Conservation (phyloP, 306 rosid genomes). For the Trichosanthes cucumerina region DNA sequence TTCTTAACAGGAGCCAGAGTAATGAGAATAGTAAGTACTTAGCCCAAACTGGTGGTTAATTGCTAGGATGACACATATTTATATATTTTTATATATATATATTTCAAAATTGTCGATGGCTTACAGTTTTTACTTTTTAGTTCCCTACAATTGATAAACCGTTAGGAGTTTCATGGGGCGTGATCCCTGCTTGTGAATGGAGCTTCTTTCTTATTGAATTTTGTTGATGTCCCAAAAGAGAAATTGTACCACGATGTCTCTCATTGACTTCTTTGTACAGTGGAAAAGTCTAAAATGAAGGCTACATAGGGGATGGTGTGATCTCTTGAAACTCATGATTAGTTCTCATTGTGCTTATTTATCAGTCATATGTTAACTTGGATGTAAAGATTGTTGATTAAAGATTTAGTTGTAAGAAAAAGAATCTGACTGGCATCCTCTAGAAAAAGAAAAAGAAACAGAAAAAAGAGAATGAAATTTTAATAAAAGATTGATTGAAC, state of each 20-base stretch:
- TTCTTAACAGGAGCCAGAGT: neutral
- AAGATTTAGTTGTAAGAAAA: neutral
- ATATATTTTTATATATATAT: neutral
- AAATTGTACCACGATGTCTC: neutral
- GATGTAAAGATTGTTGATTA: neutral
- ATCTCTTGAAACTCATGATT: neutral
- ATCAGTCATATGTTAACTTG: neutral
- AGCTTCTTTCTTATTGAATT: neutral
- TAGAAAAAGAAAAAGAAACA: no score
- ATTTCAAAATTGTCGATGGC: neutral
- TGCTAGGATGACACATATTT: neutral
- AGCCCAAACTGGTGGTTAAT: neutral
- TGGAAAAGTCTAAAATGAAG: neutral
- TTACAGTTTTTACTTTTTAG: neutral
- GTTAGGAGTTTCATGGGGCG: neutral
- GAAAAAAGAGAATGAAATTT: neutral
- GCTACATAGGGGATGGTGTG: neutral
- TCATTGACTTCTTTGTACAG: neutral
- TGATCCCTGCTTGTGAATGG: neutral
- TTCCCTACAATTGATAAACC: neutral
- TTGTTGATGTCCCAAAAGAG: neutral
- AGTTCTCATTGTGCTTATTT: neutral
- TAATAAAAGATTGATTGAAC: neutral
- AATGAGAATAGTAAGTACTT: neutral
- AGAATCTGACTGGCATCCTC: neutral